Evolutionary conservation across 352 stramenopile genomes (phyloP).

Genomic region (Phytophthora citricola): DNA sequence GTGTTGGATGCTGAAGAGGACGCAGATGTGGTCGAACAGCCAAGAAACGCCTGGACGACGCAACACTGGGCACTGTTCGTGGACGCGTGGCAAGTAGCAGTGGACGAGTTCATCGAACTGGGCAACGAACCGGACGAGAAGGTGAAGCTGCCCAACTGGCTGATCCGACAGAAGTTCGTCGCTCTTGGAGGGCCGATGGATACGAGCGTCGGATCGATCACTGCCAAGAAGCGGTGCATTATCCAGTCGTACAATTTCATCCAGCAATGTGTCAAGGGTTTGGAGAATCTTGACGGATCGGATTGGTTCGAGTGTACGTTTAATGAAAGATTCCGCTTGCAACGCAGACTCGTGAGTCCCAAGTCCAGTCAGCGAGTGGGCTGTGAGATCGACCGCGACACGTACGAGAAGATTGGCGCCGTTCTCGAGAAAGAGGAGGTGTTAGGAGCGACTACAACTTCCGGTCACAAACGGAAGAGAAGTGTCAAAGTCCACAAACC

Average conservation of each 20-base stretch:
- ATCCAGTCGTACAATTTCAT: slow-evolving; percentile 50
- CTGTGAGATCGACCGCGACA: slow-evolving; percentile 38
- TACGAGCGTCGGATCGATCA: slow-evolving; percentile 43
- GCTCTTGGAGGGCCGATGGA: slow-evolving; percentile 32
- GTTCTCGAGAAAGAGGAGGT: slow-evolving; percentile 47
- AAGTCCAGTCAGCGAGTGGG: slow-evolving; percentile 44
- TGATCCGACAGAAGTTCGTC: slow-evolving; percentile 50
- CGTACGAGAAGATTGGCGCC: slow-evolving; percentile 31
- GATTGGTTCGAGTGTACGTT: slow-evolving; percentile 46
- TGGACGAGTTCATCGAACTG: slow-evolving; percentile 44
- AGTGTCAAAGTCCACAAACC: slow-evolving; percentile 22
- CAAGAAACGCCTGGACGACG: slow-evolving; percentile 29
- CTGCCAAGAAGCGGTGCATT: slow-evolving; percentile 44
- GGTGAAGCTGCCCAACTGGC: slow-evolving; percentile 51
- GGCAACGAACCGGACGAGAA: slow-evolving; percentile 40
- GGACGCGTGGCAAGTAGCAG: slow-evolving; percentile 40
- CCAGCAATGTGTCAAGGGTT: slow-evolving; percentile 28
- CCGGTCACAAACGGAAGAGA: slow-evolving; percentile 38
- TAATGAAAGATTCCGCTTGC: slow-evolving; percentile 37
- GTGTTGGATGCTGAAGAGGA: slow-evolving; percentile 17
- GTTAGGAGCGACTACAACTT: slow-evolving; percentile 31
- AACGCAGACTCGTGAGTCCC: slow-evolving; percentile 41
- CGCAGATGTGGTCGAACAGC: neutral
- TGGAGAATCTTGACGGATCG: slow-evolving; percentile 35
- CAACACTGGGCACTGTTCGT: slow-evolving; percentile 44